A percentile compares a stretch with the other conserved stretches of the same genome.
These are phyloP conservation scores for Xylariaceae sp. DNA, from an alignment of 2,329 filamentous ascomycete genomes.

Conservation along the genomic window DNA sequence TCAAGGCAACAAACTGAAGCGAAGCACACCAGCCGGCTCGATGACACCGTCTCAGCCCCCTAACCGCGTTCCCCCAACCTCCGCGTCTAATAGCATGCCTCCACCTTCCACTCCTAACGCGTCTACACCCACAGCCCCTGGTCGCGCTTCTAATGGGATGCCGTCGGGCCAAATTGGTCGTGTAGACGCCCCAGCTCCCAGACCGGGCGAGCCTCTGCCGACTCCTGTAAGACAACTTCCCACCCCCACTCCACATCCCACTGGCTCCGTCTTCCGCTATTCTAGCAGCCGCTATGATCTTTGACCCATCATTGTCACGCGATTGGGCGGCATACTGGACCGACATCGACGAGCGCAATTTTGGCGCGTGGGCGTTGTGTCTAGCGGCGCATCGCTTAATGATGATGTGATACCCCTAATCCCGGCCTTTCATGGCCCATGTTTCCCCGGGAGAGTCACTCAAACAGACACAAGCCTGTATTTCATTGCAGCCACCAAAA, in stretches of 20 bases:
- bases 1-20: conserved; percentile 48
- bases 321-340: conserved; percentile 10
- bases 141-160: conserved; percentile 28
- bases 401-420: too few species aligned
- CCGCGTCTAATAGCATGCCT: conserved; percentile 35
- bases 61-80: conserved; percentile 44
- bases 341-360: background rate
- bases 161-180: conserved; percentile 61
- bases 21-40: conserved; percentile 40
- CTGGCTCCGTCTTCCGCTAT: conserved; percentile 30
- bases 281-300: conserved; percentile 33
- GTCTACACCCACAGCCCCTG: conserved; percentile 20
- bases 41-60: conserved; percentile 46
- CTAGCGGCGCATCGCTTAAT: too few species aligned
- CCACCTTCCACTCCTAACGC: conserved; percentile 34
- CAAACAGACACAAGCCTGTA: too few species aligned
- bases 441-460: too few species aligned
- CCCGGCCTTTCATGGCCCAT: too few species aligned
- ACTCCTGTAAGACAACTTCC: conserved; percentile 55
- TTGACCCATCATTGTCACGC: conserved; percentile 18
- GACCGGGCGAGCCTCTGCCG: conserved; percentile 53
- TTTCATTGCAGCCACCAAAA: too few species aligned
- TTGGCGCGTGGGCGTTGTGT: too few species aligned
- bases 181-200: conserved; percentile 63
- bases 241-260: conserved; percentile 15